Evolutionary conservation across 768 basidiomycete genomes (phyloP).

Genomic region (Candolleomyces aberdarensis): DNA sequence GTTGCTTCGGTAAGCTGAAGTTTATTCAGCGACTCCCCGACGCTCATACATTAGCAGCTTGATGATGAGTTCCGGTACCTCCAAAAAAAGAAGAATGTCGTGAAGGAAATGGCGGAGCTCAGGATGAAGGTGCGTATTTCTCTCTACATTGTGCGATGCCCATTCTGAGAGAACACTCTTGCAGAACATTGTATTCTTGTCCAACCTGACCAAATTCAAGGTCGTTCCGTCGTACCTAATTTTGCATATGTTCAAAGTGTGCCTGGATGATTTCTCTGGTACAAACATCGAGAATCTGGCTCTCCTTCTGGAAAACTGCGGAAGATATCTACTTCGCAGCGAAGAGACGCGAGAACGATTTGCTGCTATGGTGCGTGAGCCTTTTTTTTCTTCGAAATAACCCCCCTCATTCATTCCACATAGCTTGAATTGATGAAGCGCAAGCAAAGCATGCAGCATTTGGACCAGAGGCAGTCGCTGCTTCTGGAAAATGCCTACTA

Average conservation of each 20-base stretch:
- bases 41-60: constrained; percentile 46
- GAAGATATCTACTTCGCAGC: constrained; percentile 82
- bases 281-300: constrained; percentile 93
- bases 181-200: constrained; percentile 85
- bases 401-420: neutral
- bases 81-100: constrained; percentile 89
- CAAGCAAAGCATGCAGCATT: constrained; percentile 90
- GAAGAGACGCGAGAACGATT: constrained; percentile 89
- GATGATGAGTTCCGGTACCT: constrained; percentile 97
- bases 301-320: constrained; percentile 88
- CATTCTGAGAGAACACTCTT: neutral
- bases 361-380: constrained; percentile 69
- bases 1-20: constrained; percentile 64
- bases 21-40: constrained; percentile 3
- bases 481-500: constrained; percentile 98
- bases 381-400: constrained; percentile 3
- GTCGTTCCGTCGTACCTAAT: constrained; percentile 91
- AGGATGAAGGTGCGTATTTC: constrained; percentile 65
- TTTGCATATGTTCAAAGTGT: constrained; percentile 95
- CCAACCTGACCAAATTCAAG: constrained; percentile 93
- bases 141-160: neutral
- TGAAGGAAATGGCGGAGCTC: constrained; percentile 84
- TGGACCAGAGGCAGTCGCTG: constrained; percentile 86
- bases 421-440: constrained; percentile 93
- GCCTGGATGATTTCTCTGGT: constrained; percentile 91